A percentile compares a stretch with the other conserved stretches of the same genome.
Evolutionary conservation across 2,329 filamentous ascomycete genomes (phyloP).

Genomic region (Botryotinia convoluta): DNA sequence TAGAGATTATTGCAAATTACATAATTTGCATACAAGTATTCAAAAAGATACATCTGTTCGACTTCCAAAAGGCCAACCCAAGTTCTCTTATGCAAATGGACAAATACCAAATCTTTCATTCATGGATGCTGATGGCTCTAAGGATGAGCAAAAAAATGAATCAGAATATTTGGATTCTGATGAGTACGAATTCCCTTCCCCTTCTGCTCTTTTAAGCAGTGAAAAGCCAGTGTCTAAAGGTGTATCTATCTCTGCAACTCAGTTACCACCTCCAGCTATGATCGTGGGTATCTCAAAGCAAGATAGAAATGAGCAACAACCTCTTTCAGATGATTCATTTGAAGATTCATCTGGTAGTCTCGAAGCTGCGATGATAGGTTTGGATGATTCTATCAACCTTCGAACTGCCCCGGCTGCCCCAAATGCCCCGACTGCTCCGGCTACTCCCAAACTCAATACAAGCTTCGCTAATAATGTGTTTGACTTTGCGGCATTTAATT

Average conservation of each 20-base stretch:
- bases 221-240: background rate
- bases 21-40: slow-evolving; percentile 36
- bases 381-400: slow-evolving; percentile 27
- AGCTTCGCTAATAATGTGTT: slow-evolving; percentile 33
- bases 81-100: slow-evolving; percentile 32
- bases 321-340: background rate
- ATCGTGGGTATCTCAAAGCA: slow-evolving; percentile 3
- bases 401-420: background rate
- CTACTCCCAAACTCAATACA: slow-evolving; percentile 23
- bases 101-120: slow-evolving; percentile 30
- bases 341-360: slow-evolving; percentile 23
- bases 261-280: slow-evolving; percentile 1
- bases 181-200: slow-evolving; percentile 41
- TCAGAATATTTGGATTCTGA: slow-evolving; percentile 23
- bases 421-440: background rate
- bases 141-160: slow-evolving; percentile 9
- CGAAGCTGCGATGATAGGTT: slow-evolving; percentile 33
- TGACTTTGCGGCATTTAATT: slow-evolving; percentile 30
- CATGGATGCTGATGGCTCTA: slow-evolving; percentile 11
- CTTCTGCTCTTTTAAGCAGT: slow-evolving; percentile 36
- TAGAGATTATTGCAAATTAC: slow-evolving; percentile 34
- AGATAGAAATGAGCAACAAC: background rate
- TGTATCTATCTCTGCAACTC: background rate
- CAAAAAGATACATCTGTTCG: slow-evolving; percentile 29
- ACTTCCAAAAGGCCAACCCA: slow-evolving; percentile 33